Percentiles rank a stretch among this genome's conserved stretches.
These are phyloP conservation scores for Thymus mandschuricus DNA, from an alignment of 257 asterid species.

Conservation along the genomic window DNA sequence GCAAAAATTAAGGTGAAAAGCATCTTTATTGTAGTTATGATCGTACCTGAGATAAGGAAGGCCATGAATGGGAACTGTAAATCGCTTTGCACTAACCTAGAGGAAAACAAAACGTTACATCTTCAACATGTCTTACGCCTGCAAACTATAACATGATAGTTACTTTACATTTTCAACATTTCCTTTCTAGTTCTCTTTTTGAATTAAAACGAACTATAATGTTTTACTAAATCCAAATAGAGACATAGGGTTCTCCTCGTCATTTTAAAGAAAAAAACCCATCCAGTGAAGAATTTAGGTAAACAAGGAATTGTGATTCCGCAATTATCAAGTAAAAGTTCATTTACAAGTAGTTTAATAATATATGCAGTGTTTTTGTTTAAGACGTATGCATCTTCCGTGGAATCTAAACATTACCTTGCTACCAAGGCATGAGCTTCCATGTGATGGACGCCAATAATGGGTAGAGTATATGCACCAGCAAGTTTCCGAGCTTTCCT, in stretches of 20 bases:
- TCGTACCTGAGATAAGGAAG: constrained; percentile 93
- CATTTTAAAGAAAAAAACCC: neutral
- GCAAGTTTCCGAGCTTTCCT: constrained; percentile 95
- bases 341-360: neutral
- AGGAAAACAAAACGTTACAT: constrained; percentile 33
- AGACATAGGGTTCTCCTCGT: neutral
- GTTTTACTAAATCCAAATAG: constrained; percentile 17
- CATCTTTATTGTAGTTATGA: constrained; percentile 9
- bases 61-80: constrained; percentile 88
- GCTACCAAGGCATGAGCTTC: constrained; percentile 98
- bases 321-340: constrained; percentile 5
- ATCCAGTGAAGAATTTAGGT: neutral
- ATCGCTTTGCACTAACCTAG: constrained; percentile 79
- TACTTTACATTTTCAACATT: constrained; percentile 18
- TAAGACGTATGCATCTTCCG: constrained; percentile 7
- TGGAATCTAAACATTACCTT: constrained; percentile 50
- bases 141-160: constrained; percentile 11
- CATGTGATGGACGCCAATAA: constrained; percentile 96
- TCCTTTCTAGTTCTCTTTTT: constrained; percentile 19
- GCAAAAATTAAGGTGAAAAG: constrained; percentile 16
- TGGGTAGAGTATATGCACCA: constrained; percentile 68
- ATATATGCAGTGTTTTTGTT: neutral
- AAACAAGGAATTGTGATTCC: constrained; percentile 2
- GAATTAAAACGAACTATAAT: constrained; percentile 12
- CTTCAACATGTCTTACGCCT: constrained; percentile 27